phyloP scores from a whole-genome alignment of 371 early-diverging fungal genomes.

The Mortierella sp. region DNA sequence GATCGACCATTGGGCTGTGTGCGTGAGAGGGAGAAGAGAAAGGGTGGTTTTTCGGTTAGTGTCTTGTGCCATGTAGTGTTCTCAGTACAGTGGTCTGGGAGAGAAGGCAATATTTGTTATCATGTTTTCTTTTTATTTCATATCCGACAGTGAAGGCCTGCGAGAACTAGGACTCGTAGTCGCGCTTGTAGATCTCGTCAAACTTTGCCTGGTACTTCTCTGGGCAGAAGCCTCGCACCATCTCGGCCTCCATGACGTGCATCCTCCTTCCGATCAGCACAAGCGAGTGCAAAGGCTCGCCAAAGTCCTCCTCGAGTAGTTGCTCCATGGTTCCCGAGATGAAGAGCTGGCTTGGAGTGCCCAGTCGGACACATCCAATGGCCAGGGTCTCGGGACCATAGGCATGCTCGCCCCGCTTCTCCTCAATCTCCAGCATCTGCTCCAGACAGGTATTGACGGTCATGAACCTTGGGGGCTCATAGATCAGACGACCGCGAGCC shows the following conservation, averaged over 20 bases:
- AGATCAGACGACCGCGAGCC: constrained; percentile 92
- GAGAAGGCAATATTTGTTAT: not conserved
- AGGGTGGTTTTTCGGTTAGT: too few relatives aligned
- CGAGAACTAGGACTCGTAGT: constrained; percentile 62
- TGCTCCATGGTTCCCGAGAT: constrained; percentile 92
- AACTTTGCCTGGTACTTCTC: constrained; percentile 68
- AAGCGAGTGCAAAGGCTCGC: constrained; percentile 97
- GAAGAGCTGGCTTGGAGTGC: constrained; percentile 84
- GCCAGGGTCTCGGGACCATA: constrained; percentile 88
- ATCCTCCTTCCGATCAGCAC: constrained; percentile 91
- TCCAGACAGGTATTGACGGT: constrained; percentile 94
- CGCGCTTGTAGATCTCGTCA: constrained; percentile 75
- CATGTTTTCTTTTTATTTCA: not conserved
- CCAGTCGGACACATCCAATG: constrained; percentile 96
- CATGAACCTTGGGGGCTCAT: constrained; percentile 99
- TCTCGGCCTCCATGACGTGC: constrained; percentile 96
- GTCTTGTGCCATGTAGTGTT: too few relatives aligned
- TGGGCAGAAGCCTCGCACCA: constrained; percentile 70
- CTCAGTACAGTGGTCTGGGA: too few relatives aligned
- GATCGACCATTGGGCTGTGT: too few relatives aligned
- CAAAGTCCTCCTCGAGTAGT: constrained; percentile 88
- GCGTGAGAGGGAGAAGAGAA: too few relatives aligned
- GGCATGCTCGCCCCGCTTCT: constrained; percentile 75
- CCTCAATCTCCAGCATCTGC: constrained; percentile 95
- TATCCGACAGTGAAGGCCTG: too few relatives aligned